Evolutionary conservation across 768 basidiomycete species (phyloP).

Genomic region (Russula foetens): DNA sequence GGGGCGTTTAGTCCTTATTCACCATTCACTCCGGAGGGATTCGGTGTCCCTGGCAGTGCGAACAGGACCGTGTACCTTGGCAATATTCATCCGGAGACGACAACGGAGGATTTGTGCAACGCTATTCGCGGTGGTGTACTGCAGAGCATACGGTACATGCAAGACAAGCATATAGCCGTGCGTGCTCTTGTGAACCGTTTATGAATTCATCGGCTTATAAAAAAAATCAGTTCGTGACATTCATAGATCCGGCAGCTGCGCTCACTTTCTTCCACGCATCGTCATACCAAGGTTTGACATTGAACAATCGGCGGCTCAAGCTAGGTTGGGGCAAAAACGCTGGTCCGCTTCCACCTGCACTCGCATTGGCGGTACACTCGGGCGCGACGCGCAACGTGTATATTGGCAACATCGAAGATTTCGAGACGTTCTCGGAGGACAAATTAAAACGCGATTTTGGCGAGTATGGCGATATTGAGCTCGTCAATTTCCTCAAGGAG

Average conservation of each 20-base stretch:
- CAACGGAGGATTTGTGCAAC: constrained; percentile 92
- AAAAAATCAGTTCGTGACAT: constrained; percentile 74
- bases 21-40: constrained; percentile 39
- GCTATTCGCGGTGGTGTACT: constrained; percentile 94
- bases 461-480: constrained; percentile 94
- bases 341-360: constrained; percentile 73
- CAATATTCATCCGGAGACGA: constrained; percentile 94
- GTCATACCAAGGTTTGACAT: constrained; percentile 77
- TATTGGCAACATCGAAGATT: constrained; percentile 92
- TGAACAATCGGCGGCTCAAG: constrained; percentile 92
- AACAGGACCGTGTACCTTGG: constrained; percentile 95
- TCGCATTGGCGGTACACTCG: constrained; percentile 82
- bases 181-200: constrained; percentile 26
- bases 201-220: constrained; percentile 4
- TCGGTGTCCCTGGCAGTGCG: constrained; percentile 43
- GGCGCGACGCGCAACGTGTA: constrained; percentile 97
- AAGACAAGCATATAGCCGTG: constrained; percentile 95
- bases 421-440: constrained; percentile 85
- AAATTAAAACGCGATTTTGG: constrained; percentile 88
- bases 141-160: constrained; percentile 91
- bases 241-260: constrained; percentile 89
- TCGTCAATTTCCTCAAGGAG: constrained; percentile 92
- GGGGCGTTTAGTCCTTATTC: constrained; percentile 45
- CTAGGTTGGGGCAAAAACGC: constrained; percentile 98
- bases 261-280: constrained; percentile 94